Percentiles rank a stretch among this genome's conserved stretches.
Conservation (phyloP, 1,284 basidiomycete species). For the Sphaerobolus stellatus region DNA sequence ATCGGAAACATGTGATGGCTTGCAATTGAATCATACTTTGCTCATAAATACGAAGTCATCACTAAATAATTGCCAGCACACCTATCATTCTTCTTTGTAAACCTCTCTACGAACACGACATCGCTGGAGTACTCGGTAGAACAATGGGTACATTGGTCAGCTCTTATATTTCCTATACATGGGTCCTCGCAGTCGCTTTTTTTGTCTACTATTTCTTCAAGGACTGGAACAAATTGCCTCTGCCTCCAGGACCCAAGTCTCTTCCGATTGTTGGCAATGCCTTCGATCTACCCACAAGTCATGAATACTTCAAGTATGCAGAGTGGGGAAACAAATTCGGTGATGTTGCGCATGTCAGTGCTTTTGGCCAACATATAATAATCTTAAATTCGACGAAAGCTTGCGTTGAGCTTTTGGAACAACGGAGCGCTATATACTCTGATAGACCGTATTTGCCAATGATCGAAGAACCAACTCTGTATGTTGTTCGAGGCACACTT, state of each 20-base stretch:
- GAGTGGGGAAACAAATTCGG: conserved; percentile 46
- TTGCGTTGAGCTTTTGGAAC: conserved; percentile 15
- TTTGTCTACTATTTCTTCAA: too few relatives aligned
- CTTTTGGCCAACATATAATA: conserved; percentile 15
- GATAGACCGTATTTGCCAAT: conserved; percentile 13
- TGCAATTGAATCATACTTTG: too few relatives aligned
- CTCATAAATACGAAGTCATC: too few relatives aligned
- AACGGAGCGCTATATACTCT: conserved; percentile 17
- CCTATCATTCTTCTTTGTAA: too few relatives aligned
- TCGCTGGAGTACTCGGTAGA: too few relatives aligned
- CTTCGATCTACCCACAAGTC: conserved; percentile 7
- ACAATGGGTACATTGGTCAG: too few relatives aligned
- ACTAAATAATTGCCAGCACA: too few relatives aligned
- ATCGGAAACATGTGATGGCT: too few relatives aligned
- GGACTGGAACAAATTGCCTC: too few relatives aligned
- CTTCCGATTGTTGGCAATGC: conserved; percentile 13
- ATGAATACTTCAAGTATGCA: conserved; percentile 2
- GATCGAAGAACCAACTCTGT: not conserved
- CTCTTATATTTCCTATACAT: too few relatives aligned
- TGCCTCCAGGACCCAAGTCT: conserved; percentile 12
- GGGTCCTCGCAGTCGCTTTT: too few relatives aligned
- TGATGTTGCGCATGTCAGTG: conserved; percentile 15
- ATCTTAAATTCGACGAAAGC: conserved; percentile 16
- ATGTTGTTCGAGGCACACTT: not conserved
- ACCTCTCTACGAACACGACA: too few relatives aligned